Conservation (phyloP, 2,329 filamentous ascomycete species). For the Taxawa tesnikishii region DNA sequence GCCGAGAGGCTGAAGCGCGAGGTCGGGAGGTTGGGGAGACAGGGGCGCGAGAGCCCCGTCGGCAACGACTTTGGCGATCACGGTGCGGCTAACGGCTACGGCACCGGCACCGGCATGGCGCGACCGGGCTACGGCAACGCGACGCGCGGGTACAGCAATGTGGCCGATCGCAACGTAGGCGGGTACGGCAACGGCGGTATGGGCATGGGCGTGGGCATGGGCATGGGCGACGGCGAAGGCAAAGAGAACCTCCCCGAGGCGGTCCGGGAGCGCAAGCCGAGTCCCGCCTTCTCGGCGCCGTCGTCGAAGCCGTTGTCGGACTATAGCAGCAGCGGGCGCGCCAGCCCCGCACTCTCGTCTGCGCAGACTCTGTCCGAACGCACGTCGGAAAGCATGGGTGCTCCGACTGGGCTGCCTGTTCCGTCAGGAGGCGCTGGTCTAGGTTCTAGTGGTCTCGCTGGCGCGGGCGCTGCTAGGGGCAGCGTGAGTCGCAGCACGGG, state of each 20-base stretch:
- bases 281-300: constrained; percentile 1
- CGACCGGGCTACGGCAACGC: constrained; percentile 7
- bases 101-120: constrained; percentile 2
- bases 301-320: not conserved
- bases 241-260: constrained; percentile 30
- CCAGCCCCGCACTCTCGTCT: constrained; percentile 4
- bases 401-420: too few relatives aligned
- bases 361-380: not conserved
- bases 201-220: constrained; percentile 2
- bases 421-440: too few relatives aligned
- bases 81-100: constrained; percentile 9
- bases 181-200: not conserved
- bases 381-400: not conserved
- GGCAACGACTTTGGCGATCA: constrained; percentile 5
- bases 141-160: constrained; percentile 1
- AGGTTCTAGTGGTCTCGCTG: not conserved
- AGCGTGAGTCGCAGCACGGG: constrained; percentile 1
- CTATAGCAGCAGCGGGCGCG: constrained; percentile 6
- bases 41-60: constrained; percentile 3
- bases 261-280: constrained; percentile 2
- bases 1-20: constrained; percentile 90
- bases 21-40: constrained; percentile 22
- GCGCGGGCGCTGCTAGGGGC: constrained; percentile 1
- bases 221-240: constrained; percentile 23
- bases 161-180: constrained; percentile 4